A percentile compares a stretch with the other conserved stretches of the same genome.
These are phyloP conservation scores for Nicotiana sylvestris DNA, from an alignment of 257 asterid genomes.

Conservation along the genomic window DNA sequence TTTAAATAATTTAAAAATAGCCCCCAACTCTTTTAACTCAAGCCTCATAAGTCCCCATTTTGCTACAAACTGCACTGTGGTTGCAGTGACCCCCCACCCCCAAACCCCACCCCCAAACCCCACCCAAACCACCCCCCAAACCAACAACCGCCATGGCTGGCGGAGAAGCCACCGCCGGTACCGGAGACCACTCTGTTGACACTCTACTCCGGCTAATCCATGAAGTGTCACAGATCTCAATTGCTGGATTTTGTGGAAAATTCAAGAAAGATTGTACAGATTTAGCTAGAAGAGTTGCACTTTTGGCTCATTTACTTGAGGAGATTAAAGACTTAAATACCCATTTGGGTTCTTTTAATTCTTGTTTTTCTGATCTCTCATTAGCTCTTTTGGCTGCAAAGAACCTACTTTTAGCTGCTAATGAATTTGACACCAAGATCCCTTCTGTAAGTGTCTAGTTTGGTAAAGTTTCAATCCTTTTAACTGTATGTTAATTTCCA, in stretches of 20 bases:
- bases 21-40: neutral
- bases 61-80: slow-evolving; percentile 16
- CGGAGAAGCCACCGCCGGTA: slow-evolving; percentile 36
- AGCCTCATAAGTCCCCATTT: neutral
- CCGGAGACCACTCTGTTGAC: slow-evolving; percentile 16
- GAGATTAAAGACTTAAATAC: slow-evolving; percentile 66
- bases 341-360: slow-evolving; percentile 23
- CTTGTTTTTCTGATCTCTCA: slow-evolving; percentile 56
- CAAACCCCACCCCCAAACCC: too few species aligned
- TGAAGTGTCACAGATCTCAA: slow-evolving; percentile 60
- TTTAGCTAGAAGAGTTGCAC: slow-evolving; percentile 69
- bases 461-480: neutral
- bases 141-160: slow-evolving; percentile 45
- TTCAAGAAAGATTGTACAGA: slow-evolving; percentile 86
- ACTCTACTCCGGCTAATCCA: slow-evolving; percentile 52
- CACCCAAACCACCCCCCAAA: too few species aligned
- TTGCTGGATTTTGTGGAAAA: slow-evolving; percentile 60
- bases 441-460: slow-evolving; percentile 33
- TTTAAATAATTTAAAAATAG: neutral
- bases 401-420: slow-evolving; percentile 46
- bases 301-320: slow-evolving; percentile 73
- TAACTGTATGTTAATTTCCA: neutral
- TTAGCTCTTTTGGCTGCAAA: slow-evolving; percentile 50
- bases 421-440: slow-evolving; percentile 35
- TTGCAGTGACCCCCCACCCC: slow-evolving; percentile 20